A percentile compares a stretch with the other conserved stretches of the same genome.
Evolutionary conservation across 2,329 filamentous ascomycete genomes (phyloP).

Genomic region (Didymella pomorum): DNA sequence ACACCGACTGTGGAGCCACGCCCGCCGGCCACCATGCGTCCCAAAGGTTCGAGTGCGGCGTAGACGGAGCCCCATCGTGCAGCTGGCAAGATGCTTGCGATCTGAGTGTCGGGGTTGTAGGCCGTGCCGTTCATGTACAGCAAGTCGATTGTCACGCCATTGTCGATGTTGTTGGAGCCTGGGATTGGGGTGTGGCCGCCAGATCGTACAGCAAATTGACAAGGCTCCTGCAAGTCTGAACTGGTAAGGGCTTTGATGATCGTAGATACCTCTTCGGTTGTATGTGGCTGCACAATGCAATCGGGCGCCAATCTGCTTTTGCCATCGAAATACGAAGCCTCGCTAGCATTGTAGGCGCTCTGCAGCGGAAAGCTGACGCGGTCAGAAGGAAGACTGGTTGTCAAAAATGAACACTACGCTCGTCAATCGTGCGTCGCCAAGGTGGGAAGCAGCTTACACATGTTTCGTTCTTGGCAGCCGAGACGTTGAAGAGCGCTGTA

Average conservation of each 20-base stretch:
- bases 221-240: slow-evolving; percentile 6
- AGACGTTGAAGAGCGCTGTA: too few relatives aligned
- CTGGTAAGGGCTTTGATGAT: slow-evolving; percentile 22
- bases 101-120: slow-evolving; percentile 6
- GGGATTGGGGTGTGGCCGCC: slow-evolving; percentile 28
- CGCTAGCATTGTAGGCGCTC: slow-evolving; percentile 18
- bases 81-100: slow-evolving; percentile 23
- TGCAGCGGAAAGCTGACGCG: slow-evolving; percentile 20
- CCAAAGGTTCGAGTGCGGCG: slow-evolving; percentile 30
- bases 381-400: slow-evolving; percentile 10
- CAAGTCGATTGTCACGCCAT: slow-evolving; percentile 32
- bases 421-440: too few relatives aligned
- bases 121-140: slow-evolving; percentile 19
- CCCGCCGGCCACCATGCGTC: slow-evolving; percentile 37
- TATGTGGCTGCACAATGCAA: slow-evolving; percentile 31
- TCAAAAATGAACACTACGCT: slow-evolving; percentile 17
- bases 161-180: slow-evolving; percentile 25
- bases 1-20: slow-evolving; percentile 37
- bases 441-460: too few relatives aligned
- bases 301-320: slow-evolving; percentile 25
- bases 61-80: slow-evolving; percentile 31
- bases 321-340: slow-evolving; percentile 27
- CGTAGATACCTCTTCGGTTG: slow-evolving; percentile 24
- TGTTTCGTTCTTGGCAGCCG: too few relatives aligned
- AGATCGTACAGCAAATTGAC: slow-evolving; percentile 25